Evolutionary conservation across 225 moss, liverwort and hornwort genomes (phyloP).

Genomic region (Takakia lepidozioides): DNA sequence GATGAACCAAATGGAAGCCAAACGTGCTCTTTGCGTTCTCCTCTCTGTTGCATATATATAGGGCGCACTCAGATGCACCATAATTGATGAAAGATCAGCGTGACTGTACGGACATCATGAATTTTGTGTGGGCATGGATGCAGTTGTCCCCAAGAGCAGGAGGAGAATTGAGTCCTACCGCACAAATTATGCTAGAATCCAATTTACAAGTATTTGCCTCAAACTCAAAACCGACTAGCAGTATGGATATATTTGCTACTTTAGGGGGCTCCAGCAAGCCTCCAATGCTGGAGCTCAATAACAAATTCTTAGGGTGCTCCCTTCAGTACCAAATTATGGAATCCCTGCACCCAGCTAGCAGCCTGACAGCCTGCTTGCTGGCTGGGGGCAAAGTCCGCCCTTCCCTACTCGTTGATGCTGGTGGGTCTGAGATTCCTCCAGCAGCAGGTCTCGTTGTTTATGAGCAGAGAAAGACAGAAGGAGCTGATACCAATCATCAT

Average conservation of each 20-base stretch:
- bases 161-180: slow-evolving; percentile 74
- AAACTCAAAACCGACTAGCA: slow-evolving; percentile 39
- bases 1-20: too few relatives aligned
- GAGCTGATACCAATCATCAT: too few relatives aligned
- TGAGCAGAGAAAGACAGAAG: slow-evolving; percentile 17
- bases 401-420: slow-evolving; percentile 24
- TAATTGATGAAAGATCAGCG: too few relatives aligned
- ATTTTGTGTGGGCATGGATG: too few relatives aligned
- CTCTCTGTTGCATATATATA: too few relatives aligned
- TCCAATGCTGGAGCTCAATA: slow-evolving; percentile 29
- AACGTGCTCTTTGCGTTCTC: too few relatives aligned
- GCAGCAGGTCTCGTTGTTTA: slow-evolving; percentile 14
- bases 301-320: slow-evolving; percentile 38
- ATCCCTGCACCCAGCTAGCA: slow-evolving; percentile 27
- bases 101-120: too few relatives aligned
- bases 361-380: slow-evolving; percentile 17
- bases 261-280: slow-evolving; percentile 30
- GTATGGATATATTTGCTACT: slow-evolving; percentile 42
- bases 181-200: slow-evolving; percentile 56
- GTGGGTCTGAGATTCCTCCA: slow-evolving; percentile 22
- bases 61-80: too few relatives aligned
- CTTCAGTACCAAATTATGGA: slow-evolving; percentile 67
- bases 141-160: slow-evolving; percentile 88
- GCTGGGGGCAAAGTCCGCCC: slow-evolving; percentile 19
- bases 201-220: slow-evolving; percentile 61